Evolutionary conservation across 2,329 filamentous ascomycete genomes (phyloP).

Genomic region (Rutstroemia sp.): DNA sequence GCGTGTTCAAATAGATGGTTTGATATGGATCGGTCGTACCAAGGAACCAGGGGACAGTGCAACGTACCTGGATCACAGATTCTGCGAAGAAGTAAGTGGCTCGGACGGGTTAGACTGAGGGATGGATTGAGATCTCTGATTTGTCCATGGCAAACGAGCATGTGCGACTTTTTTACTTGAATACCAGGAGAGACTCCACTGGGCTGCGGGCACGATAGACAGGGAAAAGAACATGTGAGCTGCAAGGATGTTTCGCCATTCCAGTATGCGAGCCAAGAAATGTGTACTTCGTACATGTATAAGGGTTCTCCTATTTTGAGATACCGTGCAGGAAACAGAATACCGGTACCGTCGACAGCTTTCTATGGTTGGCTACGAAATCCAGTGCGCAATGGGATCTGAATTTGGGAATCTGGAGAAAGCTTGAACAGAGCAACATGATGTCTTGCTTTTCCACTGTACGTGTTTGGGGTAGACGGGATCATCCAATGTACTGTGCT

Average conservation of each 20-base stretch:
- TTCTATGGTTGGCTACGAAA: too few species aligned
- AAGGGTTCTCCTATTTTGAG: neutral
- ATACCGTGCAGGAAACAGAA: neutral
- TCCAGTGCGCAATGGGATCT: neutral
- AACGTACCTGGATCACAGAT: too few species aligned
- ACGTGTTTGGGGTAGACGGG: too few species aligned
- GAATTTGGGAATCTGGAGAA: too few species aligned
- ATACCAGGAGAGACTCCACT: neutral
- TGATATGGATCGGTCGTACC: too few species aligned
- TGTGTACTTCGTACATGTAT: too few species aligned
- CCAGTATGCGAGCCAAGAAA: neutral
- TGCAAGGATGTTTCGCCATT: slow-evolving; percentile 8
- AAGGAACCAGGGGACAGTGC: too few species aligned
- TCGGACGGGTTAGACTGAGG: too few species aligned
- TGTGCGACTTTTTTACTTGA: neutral
- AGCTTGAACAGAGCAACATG: too few species aligned
- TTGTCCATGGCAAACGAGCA: neutral
- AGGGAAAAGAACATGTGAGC: slow-evolving; percentile 7
- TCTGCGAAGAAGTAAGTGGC: too few species aligned
- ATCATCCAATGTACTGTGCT: too few species aligned
- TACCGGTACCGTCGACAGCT: neutral
- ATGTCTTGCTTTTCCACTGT: too few species aligned
- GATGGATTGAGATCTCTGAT: neutral
- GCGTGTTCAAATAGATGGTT: neutral
- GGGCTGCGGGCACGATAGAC: neutral